These are phyloP conservation scores for Scheffersomyces lignicola DNA, from an alignment of 1,139 yeast genomes.

Conservation along the genomic window DNA sequence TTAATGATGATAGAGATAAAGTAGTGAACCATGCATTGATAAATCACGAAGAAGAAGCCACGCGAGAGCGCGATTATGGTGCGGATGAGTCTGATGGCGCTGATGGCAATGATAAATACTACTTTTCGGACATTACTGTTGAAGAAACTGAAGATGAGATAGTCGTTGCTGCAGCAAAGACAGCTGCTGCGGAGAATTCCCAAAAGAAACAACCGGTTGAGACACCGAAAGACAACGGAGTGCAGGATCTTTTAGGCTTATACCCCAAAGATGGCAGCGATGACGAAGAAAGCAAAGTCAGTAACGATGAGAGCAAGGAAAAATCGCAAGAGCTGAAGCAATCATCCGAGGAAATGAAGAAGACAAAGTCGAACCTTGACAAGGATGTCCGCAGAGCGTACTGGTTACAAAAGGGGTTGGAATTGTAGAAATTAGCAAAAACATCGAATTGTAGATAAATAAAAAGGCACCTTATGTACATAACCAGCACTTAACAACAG, in stretches of 20 bases:
- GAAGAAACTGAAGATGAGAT: constrained; percentile 39
- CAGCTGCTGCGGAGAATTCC: constrained; percentile 3
- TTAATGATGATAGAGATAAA: constrained; percentile 69
- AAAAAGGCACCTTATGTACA: too few relatives aligned
- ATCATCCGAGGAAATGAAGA: constrained; percentile 12
- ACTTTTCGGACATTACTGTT: constrained; percentile 44
- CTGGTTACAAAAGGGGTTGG: constrained; percentile 48
- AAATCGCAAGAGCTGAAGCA: constrained; percentile 8
- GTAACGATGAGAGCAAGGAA: constrained; percentile 15
- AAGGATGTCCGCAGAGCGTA: constrained; percentile 40
- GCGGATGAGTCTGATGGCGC: constrained; percentile 30
- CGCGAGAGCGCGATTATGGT: constrained; percentile 10
- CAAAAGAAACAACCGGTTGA: constrained; percentile 10
- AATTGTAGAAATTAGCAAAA: constrained; percentile 16
- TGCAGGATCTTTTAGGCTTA: constrained; percentile 28
- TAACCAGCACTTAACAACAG: not conserved
- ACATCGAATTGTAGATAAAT: constrained; percentile 1
- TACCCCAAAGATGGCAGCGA: constrained; percentile 17
- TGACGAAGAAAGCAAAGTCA: constrained; percentile 15
- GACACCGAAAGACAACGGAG: constrained; percentile 17
- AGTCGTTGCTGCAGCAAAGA: constrained; percentile 7
- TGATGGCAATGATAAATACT: constrained; percentile 39
- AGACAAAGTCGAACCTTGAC: constrained; percentile 24
- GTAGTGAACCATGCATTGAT: constrained; percentile 63
- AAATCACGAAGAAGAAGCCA: constrained; percentile 22